Evolutionary conservation across 805 yeast genomes (phyloP), one percentile per base, ranked within the genome.

Genomic region (Jamesozyma rosinii): DNA sequence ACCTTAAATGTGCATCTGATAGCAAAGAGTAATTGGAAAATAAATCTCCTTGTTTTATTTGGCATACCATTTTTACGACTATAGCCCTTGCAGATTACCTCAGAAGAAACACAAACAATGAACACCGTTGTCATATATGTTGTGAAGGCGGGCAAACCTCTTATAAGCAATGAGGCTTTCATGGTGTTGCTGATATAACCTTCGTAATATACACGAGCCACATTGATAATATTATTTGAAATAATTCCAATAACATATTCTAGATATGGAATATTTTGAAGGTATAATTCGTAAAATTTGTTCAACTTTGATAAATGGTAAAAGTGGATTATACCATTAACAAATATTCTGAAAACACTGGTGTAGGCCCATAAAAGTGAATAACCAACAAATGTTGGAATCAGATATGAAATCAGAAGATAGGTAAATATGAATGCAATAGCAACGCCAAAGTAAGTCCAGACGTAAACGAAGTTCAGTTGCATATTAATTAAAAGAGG

Each of bases 1-100:
- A 90, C 94, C 58, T 89, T 90, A 20, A 79, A 54, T 2, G 94
- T 79, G 29, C 81, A 71, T 18, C 71, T 64, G 9, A 77, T 48
- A 45, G 77, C 81, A 53, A 79, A 75, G 24, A 81, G 55, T 1
- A 72, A 50, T 41, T 72, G 69, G 54, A 76, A 82, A 2, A 75
- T 40, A 10, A 65, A 61, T 48, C 92, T 71, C 40, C 72, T 65
- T 1, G 65, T 61, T 0, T 52, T 45, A 35, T 53, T 55, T 33
- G 52, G 52, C 62, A 62, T 56, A 35, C 63, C 59, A 38, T 57
- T 53, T 17, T 49, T 44, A 21, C 57, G 54, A 20, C 59, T 47
- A 44, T 49, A 55, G 3, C 64, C 65, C 37, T 42, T 53, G 13
- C 53, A 43, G 2, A 58, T 37, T 22, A 54, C 26, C 22, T 55